These are phyloP conservation scores for Gastrolobium villosum DNA, from an alignment of 306 rosid species.

Conservation along the genomic window DNA sequence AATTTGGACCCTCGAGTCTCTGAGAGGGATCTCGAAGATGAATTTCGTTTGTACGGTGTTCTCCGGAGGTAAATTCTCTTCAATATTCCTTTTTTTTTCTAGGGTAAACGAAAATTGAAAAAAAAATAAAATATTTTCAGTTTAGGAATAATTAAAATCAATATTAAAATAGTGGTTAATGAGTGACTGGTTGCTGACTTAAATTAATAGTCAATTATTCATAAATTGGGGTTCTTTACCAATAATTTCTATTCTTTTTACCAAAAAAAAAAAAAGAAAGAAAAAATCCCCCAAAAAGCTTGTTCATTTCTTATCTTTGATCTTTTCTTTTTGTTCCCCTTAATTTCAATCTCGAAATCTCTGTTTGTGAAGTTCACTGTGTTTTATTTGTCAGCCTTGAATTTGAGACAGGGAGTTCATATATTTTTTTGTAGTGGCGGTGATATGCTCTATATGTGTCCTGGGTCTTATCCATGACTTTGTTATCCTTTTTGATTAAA, in stretches of 20 bases:
- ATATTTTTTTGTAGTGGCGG: neutral
- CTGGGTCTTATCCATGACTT: neutral
- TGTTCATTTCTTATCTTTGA: neutral
- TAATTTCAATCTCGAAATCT: neutral
- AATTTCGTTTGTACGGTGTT: slow-evolving; percentile 89
- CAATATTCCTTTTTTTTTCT: neutral
- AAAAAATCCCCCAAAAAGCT: neutral
- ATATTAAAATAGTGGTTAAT: neutral
- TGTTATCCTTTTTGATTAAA: neutral
- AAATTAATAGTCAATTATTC: neutral
- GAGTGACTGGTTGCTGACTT: slow-evolving; percentile 6
- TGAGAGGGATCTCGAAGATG: slow-evolving; percentile 96
- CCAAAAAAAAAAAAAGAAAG: neutral
- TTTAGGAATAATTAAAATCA: slow-evolving; percentile 15
- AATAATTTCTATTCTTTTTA: neutral
- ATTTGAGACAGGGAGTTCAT: neutral
- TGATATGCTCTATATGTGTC: neutral
- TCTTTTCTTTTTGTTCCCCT: neutral
- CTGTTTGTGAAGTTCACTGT: neutral
- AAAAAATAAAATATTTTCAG: neutral
- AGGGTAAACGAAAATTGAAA: neutral
- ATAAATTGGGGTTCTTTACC: neutral
- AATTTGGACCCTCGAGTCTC: slow-evolving; percentile 90
- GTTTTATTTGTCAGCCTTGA: neutral
- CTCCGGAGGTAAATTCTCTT: slow-evolving; percentile 72